A percentile compares a stretch with the other conserved stretches of the same genome.
Evolutionary conservation across 345 rosid genomes (phyloP).

Genomic region (Melaleuca alternifolia): DNA sequence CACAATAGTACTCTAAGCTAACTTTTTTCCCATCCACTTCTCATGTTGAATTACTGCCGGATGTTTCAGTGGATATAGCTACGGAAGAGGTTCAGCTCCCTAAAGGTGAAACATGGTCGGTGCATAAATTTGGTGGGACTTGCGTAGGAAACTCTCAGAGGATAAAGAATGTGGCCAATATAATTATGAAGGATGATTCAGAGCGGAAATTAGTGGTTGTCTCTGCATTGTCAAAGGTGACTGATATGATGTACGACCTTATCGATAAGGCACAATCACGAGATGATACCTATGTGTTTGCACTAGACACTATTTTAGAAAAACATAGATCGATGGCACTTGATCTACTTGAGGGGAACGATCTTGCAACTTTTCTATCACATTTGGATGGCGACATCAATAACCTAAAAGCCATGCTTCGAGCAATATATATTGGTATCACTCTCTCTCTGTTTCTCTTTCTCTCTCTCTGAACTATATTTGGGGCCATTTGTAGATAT

Average conservation of each 20-base stretch:
- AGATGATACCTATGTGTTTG: constrained; percentile 71
- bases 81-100: constrained; percentile 40
- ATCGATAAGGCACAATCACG: constrained; percentile 75
- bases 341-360: constrained; percentile 79
- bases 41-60: constrained; percentile 16
- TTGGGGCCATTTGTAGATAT: not conserved
- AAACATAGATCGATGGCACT: constrained; percentile 69
- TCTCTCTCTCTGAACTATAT: not conserved
- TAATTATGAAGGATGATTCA: constrained; percentile 49
- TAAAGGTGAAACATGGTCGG: constrained; percentile 74
- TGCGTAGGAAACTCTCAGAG: constrained; percentile 88
- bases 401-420: constrained; percentile 95
- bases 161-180: constrained; percentile 74
- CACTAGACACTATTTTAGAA: constrained; percentile 65
- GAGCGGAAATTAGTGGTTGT: constrained; percentile 85
- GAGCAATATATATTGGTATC: constrained; percentile 89
- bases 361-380: constrained; percentile 66
- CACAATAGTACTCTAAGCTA: not conserved
- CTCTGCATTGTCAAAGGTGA: constrained; percentile 97
- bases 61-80: constrained; percentile 32
- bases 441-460: not conserved
- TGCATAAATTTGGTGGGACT: constrained; percentile 97
- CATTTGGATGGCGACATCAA: constrained; percentile 62
- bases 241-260: constrained; percentile 98
- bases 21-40: not conserved